Percentiles rank a stretch among this genome's conserved stretches.
These are phyloP conservation scores for Saturnispora kantuleensis DNA, from an alignment of 805 yeast genomes.

Conservation along the genomic window DNA sequence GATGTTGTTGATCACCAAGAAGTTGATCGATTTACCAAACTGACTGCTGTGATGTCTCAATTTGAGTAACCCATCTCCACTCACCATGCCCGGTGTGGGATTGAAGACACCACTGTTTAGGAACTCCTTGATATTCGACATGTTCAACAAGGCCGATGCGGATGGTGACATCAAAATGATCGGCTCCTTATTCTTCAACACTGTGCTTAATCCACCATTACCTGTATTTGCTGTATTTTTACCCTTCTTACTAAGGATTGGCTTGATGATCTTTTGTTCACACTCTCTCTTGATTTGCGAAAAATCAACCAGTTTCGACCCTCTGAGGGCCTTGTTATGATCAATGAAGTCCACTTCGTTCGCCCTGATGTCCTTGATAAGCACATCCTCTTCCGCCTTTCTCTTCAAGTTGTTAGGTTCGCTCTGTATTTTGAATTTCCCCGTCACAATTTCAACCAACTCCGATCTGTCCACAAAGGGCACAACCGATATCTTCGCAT, in stretches of 20 bases:
- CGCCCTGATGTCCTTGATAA: constrained; percentile 34
- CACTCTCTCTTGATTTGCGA: constrained; percentile 57
- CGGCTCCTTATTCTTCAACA: constrained; percentile 40
- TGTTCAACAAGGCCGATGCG: constrained; percentile 59
- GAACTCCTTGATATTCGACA: constrained; percentile 57
- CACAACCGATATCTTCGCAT: constrained; percentile 53
- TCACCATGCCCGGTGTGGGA: constrained; percentile 22
- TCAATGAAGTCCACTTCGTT: constrained; percentile 36
- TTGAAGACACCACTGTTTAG: constrained; percentile 60
- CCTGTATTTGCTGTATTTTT: background rate
- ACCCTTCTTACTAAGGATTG: constrained; percentile 4
- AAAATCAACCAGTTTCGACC: constrained; percentile 57
- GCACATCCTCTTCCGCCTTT: constrained; percentile 36
- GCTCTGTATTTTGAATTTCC: too few relatives aligned
- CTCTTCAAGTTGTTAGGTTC: constrained; percentile 12
- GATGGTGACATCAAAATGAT: constrained; percentile 72
- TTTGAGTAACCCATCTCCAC: constrained; percentile 31
- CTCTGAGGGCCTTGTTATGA: constrained; percentile 39
- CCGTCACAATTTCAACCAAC: constrained; percentile 61
- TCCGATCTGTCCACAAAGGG: constrained; percentile 82
- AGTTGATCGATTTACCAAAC: constrained; percentile 46
- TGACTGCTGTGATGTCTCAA: constrained; percentile 46
- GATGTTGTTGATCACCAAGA: constrained; percentile 79
- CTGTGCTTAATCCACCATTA: constrained; percentile 1
- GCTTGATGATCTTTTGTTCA: constrained; percentile 45